These are phyloP conservation scores for Lactifluus echinatus DNA, from an alignment of 768 basidiomycete genomes.

Conservation along the genomic window DNA sequence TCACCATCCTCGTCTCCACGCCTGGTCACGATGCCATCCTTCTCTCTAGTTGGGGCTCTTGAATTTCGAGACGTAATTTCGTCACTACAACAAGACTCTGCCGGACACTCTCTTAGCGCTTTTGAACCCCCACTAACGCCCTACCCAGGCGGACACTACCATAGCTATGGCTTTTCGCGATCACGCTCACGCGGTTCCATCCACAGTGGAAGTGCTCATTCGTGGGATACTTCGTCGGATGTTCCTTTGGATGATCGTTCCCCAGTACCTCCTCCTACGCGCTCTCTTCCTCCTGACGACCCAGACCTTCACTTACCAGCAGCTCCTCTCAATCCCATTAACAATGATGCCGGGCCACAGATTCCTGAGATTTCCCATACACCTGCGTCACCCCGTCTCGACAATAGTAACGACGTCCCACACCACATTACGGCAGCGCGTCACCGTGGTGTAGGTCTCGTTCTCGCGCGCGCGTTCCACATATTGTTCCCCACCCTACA, in stretches of 20 bases:
- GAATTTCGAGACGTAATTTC: conserved; percentile 92
- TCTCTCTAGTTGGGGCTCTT: conserved; percentile 89
- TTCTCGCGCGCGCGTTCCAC: conserved; percentile 39
- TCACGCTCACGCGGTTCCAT: conserved; percentile 29
- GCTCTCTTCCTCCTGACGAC: conserved; percentile 19
- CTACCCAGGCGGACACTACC: conserved; percentile 70
- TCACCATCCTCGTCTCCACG: conserved; percentile 35
- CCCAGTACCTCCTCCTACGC: conserved; percentile 28
- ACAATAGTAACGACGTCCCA: conserved; percentile 40
- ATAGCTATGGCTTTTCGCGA: conserved; percentile 30
- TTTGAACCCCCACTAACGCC: conserved; percentile 66
- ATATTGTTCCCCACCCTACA: conserved; percentile 83
- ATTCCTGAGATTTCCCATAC: conserved; percentile 49
- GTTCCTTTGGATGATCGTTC: conserved; percentile 47
- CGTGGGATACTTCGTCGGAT: conserved; percentile 45
- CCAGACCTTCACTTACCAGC: neutral
- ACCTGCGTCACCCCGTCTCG: conserved; percentile 39
- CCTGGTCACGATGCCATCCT: conserved; percentile 59
- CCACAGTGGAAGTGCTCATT: conserved; percentile 28
- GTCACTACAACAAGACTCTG: conserved; percentile 63
- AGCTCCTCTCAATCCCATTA: conserved; percentile 14
- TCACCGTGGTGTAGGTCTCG: conserved; percentile 29
- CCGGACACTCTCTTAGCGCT: conserved; percentile 44
- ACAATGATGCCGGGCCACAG: conserved; percentile 14
- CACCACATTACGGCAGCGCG: conserved; percentile 37